phyloP scores from a whole-genome alignment of 2,329 filamentous ascomycete species.

The Pseudocercospora eumusae region DNA sequence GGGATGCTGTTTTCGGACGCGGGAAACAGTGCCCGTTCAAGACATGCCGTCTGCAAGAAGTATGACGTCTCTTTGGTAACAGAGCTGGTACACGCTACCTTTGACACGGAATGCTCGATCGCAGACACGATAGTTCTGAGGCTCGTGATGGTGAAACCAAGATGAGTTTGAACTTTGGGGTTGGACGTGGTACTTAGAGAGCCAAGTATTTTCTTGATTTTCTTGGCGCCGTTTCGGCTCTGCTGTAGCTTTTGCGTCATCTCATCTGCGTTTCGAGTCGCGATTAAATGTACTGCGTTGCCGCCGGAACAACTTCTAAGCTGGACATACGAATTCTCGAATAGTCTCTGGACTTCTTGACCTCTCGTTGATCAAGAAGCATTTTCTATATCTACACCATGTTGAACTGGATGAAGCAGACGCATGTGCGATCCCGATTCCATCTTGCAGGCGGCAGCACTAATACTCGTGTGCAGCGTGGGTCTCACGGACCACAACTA shows the following conservation, averaged over 20 bases:
- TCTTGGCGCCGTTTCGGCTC: background rate
- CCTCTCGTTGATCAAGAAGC: background rate
- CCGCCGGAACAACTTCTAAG: background rate
- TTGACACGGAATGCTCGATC: too few relatives aligned
- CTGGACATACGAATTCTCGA: background rate
- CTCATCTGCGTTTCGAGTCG: background rate
- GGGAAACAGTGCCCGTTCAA: background rate
- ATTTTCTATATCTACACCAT: constrained; percentile 55
- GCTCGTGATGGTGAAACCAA: background rate
- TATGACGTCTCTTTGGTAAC: background rate
- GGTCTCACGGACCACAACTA: constrained; percentile 96
- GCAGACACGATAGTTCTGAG: background rate
- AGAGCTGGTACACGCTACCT: background rate
- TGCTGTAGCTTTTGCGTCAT: background rate
- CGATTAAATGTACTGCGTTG: background rate
- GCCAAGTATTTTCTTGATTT: background rate
- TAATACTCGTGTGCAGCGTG: constrained; percentile 44
- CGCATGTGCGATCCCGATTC: constrained; percentile 58
- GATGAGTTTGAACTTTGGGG: too few relatives aligned
- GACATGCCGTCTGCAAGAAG: background rate
- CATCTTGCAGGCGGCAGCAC: constrained; percentile 28
- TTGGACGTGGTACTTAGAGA: background rate
- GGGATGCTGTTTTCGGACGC: background rate
- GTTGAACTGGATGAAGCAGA: constrained; percentile 94
- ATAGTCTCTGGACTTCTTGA: background rate